phyloP scores from a whole-genome alignment of 768 basidiomycete species.

The Collybia sp. region DNA sequence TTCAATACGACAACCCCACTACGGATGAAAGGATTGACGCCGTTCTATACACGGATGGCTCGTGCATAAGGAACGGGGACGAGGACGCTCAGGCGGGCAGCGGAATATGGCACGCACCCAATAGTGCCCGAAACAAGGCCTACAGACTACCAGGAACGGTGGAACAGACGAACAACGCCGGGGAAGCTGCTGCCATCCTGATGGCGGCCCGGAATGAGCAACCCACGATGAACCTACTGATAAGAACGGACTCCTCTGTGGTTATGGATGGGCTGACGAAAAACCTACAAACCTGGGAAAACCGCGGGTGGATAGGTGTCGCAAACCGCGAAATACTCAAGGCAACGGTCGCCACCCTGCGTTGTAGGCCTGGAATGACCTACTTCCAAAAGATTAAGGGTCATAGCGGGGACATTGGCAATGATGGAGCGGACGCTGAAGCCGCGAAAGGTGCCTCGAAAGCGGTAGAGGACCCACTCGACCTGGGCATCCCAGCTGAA shows the following conservation, averaged over 20 bases:
- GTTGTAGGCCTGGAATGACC: neutral
- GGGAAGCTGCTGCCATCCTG: constrained; percentile 12
- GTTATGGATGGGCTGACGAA: constrained; percentile 9
- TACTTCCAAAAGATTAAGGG: neutral
- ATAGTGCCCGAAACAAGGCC: constrained; percentile 7
- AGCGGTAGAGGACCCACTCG: neutral
- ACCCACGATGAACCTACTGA: neutral
- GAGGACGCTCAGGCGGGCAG: no score
- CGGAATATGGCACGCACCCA: constrained; percentile 2
- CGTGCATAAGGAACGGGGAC: no score
- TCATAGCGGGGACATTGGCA: constrained; percentile 4
- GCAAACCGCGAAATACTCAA: neutral
- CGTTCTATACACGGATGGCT: no score
- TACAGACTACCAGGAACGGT: constrained; percentile 6
- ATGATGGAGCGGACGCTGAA: constrained; percentile 12
- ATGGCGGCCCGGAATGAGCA: constrained; percentile 1
- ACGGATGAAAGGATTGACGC: no score
- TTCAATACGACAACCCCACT: no score
- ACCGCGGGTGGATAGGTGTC: constrained; percentile 6
- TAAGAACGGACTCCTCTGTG: constrained; percentile 10
- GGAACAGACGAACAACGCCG: constrained; percentile 11
- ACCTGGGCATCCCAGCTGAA: no score
- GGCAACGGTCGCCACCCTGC: neutral
- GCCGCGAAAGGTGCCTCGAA: neutral
- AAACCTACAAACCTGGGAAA: constrained; percentile 2